Conservation (phyloP, 1,139 yeast species). For the Pichia sp. region DNA sequence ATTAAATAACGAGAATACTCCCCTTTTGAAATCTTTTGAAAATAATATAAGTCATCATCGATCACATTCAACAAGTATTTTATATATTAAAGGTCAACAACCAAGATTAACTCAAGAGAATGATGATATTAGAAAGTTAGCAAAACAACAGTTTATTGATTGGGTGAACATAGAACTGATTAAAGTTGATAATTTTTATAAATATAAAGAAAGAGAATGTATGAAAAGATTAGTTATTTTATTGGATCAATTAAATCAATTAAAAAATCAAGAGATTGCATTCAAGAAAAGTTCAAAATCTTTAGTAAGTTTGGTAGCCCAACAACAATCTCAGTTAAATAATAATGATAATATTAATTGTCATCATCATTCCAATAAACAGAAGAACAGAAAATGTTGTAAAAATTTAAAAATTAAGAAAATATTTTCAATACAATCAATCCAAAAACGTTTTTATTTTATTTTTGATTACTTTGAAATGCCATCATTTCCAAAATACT, state of each 20-base stretch:
- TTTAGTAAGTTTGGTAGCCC: background rate
- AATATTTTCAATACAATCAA: background rate
- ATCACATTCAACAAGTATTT: slow-evolving; percentile 11
- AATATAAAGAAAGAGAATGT: slow-evolving; percentile 52
- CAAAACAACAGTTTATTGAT: slow-evolving; percentile 40
- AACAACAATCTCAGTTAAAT: no score
- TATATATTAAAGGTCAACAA: slow-evolving; percentile 4
- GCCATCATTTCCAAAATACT: slow-evolving; percentile 10
- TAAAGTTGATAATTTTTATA: slow-evolving; percentile 57
- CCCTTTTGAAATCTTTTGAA: background rate
- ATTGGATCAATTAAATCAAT: slow-evolving; percentile 60
- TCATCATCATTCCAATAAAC: background rate
- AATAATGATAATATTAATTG: background rate
- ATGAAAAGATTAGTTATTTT: slow-evolving; percentile 52
- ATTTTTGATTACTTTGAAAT: slow-evolving; percentile 12
- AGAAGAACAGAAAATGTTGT: background rate
- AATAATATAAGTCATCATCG: slow-evolving; percentile 4
- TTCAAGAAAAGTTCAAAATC: slow-evolving; percentile 1
- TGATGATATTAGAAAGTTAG: slow-evolving; percentile 25
- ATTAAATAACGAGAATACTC: background rate
- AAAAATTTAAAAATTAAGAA: background rate
- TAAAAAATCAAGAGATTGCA: slow-evolving; percentile 45
- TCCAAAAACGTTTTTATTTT: slow-evolving; percentile 4
- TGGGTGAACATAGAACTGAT: slow-evolving; percentile 58
- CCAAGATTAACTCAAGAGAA: slow-evolving; percentile 9